phyloP scores from a whole-genome alignment of 2,329 filamentous ascomycete species.

The Davidsoniella australis region DNA sequence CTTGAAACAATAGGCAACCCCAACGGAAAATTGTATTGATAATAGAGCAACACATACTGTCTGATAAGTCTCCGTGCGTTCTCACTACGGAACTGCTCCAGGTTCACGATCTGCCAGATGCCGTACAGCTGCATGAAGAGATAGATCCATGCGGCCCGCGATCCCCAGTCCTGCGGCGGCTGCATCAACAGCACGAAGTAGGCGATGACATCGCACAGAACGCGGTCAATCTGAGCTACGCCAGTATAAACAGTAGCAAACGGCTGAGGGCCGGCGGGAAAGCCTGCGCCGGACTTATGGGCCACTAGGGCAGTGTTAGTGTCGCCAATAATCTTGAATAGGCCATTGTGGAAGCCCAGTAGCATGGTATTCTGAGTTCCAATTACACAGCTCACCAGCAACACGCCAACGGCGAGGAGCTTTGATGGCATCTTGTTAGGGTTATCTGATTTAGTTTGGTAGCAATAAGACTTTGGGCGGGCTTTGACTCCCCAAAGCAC shows the following conservation, averaged over 20 bases:
- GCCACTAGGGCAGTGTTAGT: background rate
- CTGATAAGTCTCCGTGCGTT: background rate
- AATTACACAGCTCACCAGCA: background rate
- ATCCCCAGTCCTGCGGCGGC: background rate
- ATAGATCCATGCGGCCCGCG: background rate
- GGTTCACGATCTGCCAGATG: slow-evolving; percentile 2
- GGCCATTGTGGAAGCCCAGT: slow-evolving; percentile 5
- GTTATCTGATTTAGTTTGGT: background rate
- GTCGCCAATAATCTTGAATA: slow-evolving; percentile 2
- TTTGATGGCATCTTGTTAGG: background rate
- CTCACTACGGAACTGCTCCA: slow-evolving; percentile 6
- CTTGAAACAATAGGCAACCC: background rate
- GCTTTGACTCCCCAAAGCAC: too few species aligned
- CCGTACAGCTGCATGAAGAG: slow-evolving; percentile 8
- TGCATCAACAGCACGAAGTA: slow-evolving; percentile 8
- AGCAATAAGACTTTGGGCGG: too few species aligned
- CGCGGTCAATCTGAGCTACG: slow-evolving; percentile 1
- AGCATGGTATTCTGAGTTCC: background rate
- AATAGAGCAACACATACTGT: background rate
- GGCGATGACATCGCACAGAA: slow-evolving; percentile 1
- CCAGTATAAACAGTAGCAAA: background rate
- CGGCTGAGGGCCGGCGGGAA: slow-evolving; percentile 3
- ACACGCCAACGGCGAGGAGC: background rate
- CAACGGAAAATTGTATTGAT: background rate
- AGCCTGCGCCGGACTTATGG: background rate